phyloP scores from a whole-genome alignment of 2,329 filamentous ascomycete species.

The Acephala macrosclerotiorum region DNA sequence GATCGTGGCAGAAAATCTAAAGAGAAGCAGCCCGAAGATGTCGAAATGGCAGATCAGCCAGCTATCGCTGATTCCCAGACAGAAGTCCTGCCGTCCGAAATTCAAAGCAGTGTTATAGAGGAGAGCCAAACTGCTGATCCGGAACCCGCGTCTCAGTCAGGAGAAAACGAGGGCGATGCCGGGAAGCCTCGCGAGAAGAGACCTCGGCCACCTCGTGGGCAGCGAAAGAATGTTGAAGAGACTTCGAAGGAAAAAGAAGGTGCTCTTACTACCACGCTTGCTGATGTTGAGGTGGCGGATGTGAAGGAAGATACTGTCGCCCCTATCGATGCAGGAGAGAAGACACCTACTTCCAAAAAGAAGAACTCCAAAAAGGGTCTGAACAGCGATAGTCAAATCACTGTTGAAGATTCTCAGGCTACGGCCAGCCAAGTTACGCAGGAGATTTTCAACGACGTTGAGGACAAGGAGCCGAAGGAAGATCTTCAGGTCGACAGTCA shows the following conservation, averaged over 20 bases:
- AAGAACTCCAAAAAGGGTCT: neutral
- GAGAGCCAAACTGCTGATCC: neutral
- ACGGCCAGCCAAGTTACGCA: neutral
- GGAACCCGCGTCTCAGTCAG: neutral
- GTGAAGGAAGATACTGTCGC: neutral
- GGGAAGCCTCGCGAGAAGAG: constrained; percentile 4
- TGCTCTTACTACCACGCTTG: neutral
- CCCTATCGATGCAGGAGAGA: neutral
- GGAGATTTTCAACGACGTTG: neutral
- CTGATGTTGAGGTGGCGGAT: neutral
- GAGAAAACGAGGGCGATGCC: neutral
- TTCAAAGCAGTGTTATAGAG: neutral
- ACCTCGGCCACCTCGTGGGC: constrained; percentile 1
- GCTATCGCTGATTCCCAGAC: neutral
- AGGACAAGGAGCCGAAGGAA: neutral
- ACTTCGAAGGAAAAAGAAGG: neutral
- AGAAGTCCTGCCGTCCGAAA: neutral
- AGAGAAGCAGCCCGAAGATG: neutral
- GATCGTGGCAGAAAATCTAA: constrained; percentile 18
- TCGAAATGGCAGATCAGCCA: neutral
- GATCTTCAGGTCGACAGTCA: neutral
- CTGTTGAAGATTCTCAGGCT: neutral
- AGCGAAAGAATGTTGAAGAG: neutral
- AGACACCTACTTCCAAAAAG: neutral
- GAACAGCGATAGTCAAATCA: neutral